Conservation (phyloP, 1,284 basidiomycete genomes). For the Boletus semigastroideus region DNA sequence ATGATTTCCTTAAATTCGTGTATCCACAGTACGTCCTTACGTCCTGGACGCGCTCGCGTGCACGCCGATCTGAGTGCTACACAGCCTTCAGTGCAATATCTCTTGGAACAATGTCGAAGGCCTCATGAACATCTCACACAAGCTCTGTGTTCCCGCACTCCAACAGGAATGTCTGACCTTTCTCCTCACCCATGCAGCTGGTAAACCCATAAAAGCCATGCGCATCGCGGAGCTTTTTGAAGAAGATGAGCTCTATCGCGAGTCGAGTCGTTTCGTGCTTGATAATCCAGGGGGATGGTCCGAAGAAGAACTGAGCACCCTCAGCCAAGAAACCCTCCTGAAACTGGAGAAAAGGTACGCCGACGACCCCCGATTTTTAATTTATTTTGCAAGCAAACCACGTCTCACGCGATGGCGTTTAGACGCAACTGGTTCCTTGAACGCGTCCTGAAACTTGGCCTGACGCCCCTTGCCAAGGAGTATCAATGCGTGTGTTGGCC, state of each 20-base stretch:
- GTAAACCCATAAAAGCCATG: conserved; percentile 87
- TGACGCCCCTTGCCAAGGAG: conserved; percentile 84
- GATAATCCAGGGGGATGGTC: conserved; percentile 87
- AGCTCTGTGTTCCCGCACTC: conserved; percentile 79
- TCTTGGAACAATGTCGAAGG: conserved; percentile 92
- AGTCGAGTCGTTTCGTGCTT: conserved; percentile 85
- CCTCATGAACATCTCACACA: conserved; percentile 83
- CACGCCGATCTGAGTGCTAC: conserved; percentile 3
- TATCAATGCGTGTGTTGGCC: conserved; percentile 73
- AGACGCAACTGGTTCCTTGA: conserved; percentile 92
- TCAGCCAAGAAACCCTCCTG: conserved; percentile 77
- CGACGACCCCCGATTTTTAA: neutral
- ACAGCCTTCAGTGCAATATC: conserved; percentile 83
- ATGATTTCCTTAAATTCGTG: conserved; percentile 83
- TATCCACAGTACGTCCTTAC: conserved; percentile 72
- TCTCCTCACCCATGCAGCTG: conserved; percentile 87
- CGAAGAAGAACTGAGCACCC: conserved; percentile 76
- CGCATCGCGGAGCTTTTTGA: conserved; percentile 85
- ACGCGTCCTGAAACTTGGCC: conserved; percentile 86
- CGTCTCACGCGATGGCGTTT: neutral
- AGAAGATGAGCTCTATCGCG: conserved; percentile 86
- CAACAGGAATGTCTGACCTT: conserved; percentile 82
- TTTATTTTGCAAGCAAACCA: neutral
- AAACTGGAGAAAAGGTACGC: conserved; percentile 83
- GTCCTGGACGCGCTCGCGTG: neutral